These are phyloP conservation scores for Keithomyces neogunnii DNA, from an alignment of 2,329 filamentous ascomycete genomes.

Conservation along the genomic window DNA sequence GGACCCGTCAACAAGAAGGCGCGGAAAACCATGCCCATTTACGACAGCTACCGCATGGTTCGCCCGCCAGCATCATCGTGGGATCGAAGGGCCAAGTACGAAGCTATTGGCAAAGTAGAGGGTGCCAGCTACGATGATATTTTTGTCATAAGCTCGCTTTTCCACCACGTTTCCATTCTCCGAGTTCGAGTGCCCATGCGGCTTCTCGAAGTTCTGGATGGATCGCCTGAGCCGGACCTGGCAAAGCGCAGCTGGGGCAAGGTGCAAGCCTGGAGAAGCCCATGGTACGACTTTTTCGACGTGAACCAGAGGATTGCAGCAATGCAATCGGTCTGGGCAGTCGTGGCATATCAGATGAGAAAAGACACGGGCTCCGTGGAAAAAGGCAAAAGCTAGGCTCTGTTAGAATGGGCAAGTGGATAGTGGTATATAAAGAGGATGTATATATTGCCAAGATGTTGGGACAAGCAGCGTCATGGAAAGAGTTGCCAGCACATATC, in stretches of 20 bases:
- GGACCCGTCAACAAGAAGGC: slow-evolving; percentile 34
- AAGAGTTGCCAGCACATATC: too few relatives aligned
- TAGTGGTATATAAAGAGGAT: not conserved
- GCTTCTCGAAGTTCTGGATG: slow-evolving; percentile 45
- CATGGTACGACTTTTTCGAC: slow-evolving; percentile 54
- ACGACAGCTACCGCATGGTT: slow-evolving; percentile 57
- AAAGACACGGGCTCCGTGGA: not conserved
- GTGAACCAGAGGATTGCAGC: slow-evolving; percentile 45
- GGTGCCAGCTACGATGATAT: slow-evolving; percentile 49
- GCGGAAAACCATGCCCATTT: slow-evolving; percentile 48
- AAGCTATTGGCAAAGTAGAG: slow-evolving; percentile 42
- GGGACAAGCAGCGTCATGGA: not conserved
- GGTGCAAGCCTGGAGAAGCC: slow-evolving; percentile 48
- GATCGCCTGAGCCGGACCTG: slow-evolving; percentile 27
- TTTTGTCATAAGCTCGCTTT: slow-evolving; percentile 51
- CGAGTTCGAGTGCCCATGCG: slow-evolving; percentile 48
- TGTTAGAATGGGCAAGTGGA: not conserved
- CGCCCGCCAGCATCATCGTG: slow-evolving; percentile 48
- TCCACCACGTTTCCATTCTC: slow-evolving; percentile 53
- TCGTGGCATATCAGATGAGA: slow-evolving; percentile 54
- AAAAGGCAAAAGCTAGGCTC: not conserved
- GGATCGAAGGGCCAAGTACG: slow-evolving; percentile 52
- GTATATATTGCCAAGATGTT: not conserved
- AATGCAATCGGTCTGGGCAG: slow-evolving; percentile 48
- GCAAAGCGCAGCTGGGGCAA: slow-evolving; percentile 38